phyloP scores from a whole-genome alignment of 345 rosid species.

The Diplotaxis tenuifolia region DNA sequence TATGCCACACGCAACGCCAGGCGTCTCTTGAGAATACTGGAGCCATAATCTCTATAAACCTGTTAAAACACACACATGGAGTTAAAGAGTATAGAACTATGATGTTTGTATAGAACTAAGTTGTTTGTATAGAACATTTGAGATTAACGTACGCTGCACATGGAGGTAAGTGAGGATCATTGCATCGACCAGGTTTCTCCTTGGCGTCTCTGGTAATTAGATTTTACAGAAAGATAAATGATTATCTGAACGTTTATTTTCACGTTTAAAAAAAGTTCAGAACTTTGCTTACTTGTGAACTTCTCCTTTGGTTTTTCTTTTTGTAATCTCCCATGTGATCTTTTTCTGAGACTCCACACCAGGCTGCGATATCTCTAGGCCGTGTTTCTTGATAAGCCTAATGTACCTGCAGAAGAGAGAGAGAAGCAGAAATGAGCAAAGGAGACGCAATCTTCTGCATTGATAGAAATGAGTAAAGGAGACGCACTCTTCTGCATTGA shows the following conservation, averaged over 20 bases:
- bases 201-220: slow-evolving; percentile 51
- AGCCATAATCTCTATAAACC: slow-evolving; percentile 99
- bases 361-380: slow-evolving; percentile 94
- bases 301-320: slow-evolving; percentile 71
- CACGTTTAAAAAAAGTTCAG: not conserved
- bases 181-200: slow-evolving; percentile 88
- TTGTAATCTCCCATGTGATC: slow-evolving; percentile 96
- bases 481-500: slow-evolving; percentile 77
- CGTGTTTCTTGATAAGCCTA: slow-evolving; percentile 76
- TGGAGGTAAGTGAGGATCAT: slow-evolving; percentile 76
- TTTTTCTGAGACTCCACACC: slow-evolving; percentile 74
- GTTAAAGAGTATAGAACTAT: slow-evolving; percentile 4
- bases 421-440: too few species aligned
- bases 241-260: not conserved
- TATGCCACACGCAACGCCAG: slow-evolving; percentile 98
- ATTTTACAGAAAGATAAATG: slow-evolving; percentile 10
- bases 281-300: slow-evolving; percentile 80
- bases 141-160: slow-evolving; percentile 81
- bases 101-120: not conserved
- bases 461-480: slow-evolving; percentile 1
- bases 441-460: too few species aligned
- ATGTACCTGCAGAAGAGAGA: slow-evolving; percentile 57
- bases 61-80: slow-evolving; percentile 19
- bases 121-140: not conserved
- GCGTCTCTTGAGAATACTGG: slow-evolving; percentile 93